Conservation (phyloP, 306 rosid genomes). For the Glycyrrhiza uralensis region DNA sequence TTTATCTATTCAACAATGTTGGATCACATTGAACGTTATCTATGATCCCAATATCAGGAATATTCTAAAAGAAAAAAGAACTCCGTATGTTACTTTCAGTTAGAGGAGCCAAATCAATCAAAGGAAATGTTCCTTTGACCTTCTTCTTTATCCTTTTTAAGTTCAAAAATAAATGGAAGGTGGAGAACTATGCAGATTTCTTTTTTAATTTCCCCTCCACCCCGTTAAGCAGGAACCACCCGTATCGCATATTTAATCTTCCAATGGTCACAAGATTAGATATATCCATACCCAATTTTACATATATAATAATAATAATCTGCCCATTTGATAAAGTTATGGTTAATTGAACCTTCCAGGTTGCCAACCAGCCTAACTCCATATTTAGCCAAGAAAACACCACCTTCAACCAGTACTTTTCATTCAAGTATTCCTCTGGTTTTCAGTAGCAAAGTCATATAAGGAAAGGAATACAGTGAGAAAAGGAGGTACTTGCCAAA, state of each 20-base stretch:
- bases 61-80: no score
- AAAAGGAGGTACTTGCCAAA: neutral
- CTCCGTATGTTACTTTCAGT: no score
- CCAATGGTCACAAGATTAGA: neutral
- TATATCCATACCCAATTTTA: neutral
- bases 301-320: neutral
- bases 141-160: neutral
- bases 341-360: neutral
- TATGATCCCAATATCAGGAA: no score
- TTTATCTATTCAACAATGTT: no score
- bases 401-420: neutral
- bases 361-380: neutral
- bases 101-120: no score
- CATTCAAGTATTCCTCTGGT: neutral
- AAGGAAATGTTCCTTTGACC: neutral
- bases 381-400: neutral
- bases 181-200: neutral
- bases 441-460: neutral
- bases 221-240: neutral
- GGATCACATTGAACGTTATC: no score
- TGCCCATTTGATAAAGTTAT: neutral
- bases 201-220: neutral
- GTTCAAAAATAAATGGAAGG: neutral
- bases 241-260: conserved; percentile 7
- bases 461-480: neutral